A percentile compares a stretch with the other conserved stretches of the same genome.
phyloP scores from a whole-genome alignment of 2,329 filamentous ascomycete genomes.

The Trichoderma harzianum region DNA sequence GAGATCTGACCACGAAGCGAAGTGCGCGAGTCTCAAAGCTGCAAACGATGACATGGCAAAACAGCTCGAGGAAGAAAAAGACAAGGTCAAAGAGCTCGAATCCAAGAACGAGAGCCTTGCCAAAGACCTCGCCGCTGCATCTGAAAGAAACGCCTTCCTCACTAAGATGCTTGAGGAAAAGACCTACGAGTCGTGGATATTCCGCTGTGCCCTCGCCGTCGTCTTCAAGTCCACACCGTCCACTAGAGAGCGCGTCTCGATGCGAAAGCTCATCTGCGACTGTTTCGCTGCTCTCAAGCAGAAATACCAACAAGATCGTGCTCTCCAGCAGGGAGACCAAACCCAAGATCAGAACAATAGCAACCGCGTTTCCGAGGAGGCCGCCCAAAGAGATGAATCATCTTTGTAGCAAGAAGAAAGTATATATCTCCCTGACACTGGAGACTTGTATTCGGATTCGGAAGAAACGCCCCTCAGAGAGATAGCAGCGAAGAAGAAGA shows the following conservation, averaged over 20 bases:
- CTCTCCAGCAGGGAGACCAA: not conserved
- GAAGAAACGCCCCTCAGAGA: not conserved
- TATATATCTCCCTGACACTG: not conserved
- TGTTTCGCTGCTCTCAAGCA: not conserved
- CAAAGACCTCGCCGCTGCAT: not conserved
- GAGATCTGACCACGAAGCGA: not conserved
- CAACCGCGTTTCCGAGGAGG: not conserved
- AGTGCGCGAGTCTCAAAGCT: not conserved
- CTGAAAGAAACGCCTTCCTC: not conserved
- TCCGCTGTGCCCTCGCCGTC: slow-evolving; percentile 1
- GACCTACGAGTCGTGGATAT: not conserved
- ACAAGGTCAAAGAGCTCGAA: not conserved
- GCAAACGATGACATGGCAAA: no score
- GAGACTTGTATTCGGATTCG: not conserved
- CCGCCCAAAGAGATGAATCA: not conserved
- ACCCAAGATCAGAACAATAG: not conserved
- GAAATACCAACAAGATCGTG: not conserved
- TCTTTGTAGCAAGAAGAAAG: not conserved
- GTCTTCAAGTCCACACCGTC: not conserved
- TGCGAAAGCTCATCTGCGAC: not conserved
- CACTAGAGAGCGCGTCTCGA: not conserved
- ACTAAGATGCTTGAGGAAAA: not conserved
- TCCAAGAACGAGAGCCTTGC: not conserved
- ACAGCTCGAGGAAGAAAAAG: not conserved
- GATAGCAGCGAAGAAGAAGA: not conserved